Percentiles rank a stretch among this genome's conserved stretches.
These are phyloP conservation scores for Papiliotrema flavescens DNA, from an alignment of 1,284 basidiomycete species.

Conservation along the genomic window DNA sequence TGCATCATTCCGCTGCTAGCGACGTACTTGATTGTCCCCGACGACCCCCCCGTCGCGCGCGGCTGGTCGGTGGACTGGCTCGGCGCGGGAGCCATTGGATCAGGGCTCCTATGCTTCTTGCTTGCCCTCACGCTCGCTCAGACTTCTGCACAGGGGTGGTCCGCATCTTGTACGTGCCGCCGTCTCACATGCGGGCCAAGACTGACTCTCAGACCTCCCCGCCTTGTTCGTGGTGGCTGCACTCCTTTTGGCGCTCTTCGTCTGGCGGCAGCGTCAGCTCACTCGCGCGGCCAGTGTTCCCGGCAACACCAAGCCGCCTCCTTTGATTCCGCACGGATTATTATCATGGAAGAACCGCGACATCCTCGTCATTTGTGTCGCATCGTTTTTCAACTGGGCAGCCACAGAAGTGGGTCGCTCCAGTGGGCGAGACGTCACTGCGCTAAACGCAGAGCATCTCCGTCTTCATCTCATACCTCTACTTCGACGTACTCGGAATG, in stretches of 20 bases:
- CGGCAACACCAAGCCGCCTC: too few relatives aligned
- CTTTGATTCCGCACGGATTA: constrained; percentile 4
- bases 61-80: constrained; percentile 7
- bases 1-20: constrained; percentile 4
- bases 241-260: constrained; percentile 4
- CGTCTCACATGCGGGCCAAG: too few relatives aligned
- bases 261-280: constrained; percentile 3
- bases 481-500: constrained; percentile 4
- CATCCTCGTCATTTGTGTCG: not conserved
- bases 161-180: constrained; percentile 9
- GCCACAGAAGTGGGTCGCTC: not conserved
- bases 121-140: constrained; percentile 5
- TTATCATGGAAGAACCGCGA: not conserved
- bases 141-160: constrained; percentile 3
- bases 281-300: not conserved
- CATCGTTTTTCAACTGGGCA: not conserved
- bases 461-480: constrained; percentile 5
- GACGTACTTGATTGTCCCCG: not conserved
- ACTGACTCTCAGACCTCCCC: constrained; percentile 4
- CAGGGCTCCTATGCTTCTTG: not conserved
- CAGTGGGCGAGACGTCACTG: too few relatives aligned
- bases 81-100: constrained; percentile 1
- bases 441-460: not conserved
- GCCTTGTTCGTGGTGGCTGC: constrained; percentile 2
- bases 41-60: not conserved